These are phyloP conservation scores for Batkoa obscura DNA, from an alignment of 371 early-diverging fungal species.

Conservation along the genomic window DNA sequence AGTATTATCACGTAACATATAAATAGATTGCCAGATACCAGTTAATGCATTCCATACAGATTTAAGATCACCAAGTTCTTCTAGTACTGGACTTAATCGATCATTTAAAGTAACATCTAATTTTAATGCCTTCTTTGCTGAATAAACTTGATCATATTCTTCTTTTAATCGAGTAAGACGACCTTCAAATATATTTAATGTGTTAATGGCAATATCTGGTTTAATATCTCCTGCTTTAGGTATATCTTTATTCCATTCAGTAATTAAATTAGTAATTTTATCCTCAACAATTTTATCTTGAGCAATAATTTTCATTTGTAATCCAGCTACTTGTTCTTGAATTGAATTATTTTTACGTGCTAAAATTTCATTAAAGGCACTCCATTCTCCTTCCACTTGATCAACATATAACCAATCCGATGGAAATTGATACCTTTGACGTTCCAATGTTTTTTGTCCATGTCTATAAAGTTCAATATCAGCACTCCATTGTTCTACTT, in stretches of 20 bases:
- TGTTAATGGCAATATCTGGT: constrained; percentile 67
- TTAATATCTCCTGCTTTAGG: constrained; percentile 88
- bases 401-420: constrained; percentile 90
- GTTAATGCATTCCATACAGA: constrained; percentile 82
- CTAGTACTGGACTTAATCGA: constrained; percentile 68
- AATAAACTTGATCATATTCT: constrained; percentile 71
- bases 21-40: constrained; percentile 61
- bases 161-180: constrained; percentile 66
- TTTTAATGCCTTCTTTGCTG: constrained; percentile 88
- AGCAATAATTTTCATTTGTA: constrained; percentile 76
- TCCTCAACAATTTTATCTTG: constrained; percentile 75
- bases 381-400: constrained; percentile 94
- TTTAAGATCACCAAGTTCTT: constrained; percentile 84
- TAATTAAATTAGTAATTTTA: constrained; percentile 64
- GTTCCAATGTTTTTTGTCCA: constrained; percentile 84
- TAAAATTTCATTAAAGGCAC: constrained; percentile 85
- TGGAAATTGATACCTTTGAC: constrained; percentile 86
- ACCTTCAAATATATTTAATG: constrained; percentile 69
- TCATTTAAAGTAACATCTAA: constrained; percentile 45
- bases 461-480: constrained; percentile 74
- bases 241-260: constrained; percentile 87
- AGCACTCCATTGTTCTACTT: constrained; percentile 58
- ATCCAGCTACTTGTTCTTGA: constrained; percentile 70
- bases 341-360: constrained; percentile 78
- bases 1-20: constrained; percentile 66